phyloP scores from a whole-genome alignment of 1,139 yeast genomes.

The Geotrichum macrosporum region DNA sequence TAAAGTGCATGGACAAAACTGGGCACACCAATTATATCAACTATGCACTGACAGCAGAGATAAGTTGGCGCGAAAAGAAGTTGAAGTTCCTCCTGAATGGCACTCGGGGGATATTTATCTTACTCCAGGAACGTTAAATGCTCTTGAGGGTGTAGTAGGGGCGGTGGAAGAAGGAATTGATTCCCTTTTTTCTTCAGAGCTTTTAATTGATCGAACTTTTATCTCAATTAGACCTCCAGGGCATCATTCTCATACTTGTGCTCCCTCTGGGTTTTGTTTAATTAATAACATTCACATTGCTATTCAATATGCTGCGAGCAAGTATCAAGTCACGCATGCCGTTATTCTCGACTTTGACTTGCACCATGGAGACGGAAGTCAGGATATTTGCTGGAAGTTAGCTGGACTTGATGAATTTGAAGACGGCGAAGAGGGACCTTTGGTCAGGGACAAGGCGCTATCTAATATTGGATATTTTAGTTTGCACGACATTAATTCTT shows the following conservation, averaged over 20 bases:
- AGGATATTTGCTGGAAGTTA: constrained; percentile 80
- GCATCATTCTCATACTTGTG: constrained; percentile 81
- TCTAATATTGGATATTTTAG: constrained; percentile 69
- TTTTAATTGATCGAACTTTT: constrained; percentile 55
- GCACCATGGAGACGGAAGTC: constrained; percentile 92
- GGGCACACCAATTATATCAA: constrained; percentile 61
- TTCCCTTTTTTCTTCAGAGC: constrained; percentile 41
- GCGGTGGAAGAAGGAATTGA: constrained; percentile 74
- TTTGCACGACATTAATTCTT: constrained; percentile 79
- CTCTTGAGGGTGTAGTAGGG: constrained; percentile 76
- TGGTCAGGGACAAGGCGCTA: constrained; percentile 3
- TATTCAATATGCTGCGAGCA: constrained; percentile 68
- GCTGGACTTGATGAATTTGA: constrained; percentile 57
- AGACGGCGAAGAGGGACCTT: constrained; percentile 11
- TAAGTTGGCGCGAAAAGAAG: constrained; percentile 50
- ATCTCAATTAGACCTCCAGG: constrained; percentile 81
- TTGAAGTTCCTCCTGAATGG: constrained; percentile 82
- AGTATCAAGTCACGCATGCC: constrained; percentile 69
- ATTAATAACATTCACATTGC: constrained; percentile 80
- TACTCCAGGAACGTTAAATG: constrained; percentile 62
- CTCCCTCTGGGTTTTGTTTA: constrained; percentile 84
- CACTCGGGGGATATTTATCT: constrained; percentile 79
- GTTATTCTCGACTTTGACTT: constrained; percentile 79
- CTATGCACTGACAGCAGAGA: constrained; percentile 57
- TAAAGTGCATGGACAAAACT: constrained; percentile 68